These are phyloP conservation scores for Saitozyma podzolica DNA, from an alignment of 768 basidiomycete genomes.

Conservation along the genomic window DNA sequence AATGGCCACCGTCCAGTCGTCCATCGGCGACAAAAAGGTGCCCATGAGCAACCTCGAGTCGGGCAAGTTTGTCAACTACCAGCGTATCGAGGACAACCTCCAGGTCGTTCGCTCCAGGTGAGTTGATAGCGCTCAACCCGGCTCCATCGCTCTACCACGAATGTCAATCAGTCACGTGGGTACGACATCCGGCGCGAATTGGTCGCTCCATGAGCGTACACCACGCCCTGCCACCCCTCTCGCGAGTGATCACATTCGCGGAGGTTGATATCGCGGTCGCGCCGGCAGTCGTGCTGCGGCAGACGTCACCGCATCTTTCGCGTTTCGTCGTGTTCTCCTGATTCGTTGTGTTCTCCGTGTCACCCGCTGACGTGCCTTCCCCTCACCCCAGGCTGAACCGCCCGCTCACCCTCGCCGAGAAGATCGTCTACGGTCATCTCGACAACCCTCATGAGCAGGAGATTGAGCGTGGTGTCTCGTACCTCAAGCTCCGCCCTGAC, in stretches of 20 bases:
- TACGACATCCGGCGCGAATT: too few relatives aligned
- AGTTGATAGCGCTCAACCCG: slow-evolving; percentile 12
- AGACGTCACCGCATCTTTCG: too few relatives aligned
- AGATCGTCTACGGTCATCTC: slow-evolving; percentile 96
- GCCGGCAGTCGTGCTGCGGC: too few relatives aligned
- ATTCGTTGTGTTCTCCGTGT: too few relatives aligned
- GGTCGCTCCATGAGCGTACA: too few relatives aligned
- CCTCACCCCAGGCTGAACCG: slow-evolving; percentile 84
- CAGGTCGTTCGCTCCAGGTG: slow-evolving; percentile 80
- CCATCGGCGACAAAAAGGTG: slow-evolving; percentile 53
- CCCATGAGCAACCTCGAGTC: slow-evolving; percentile 54
- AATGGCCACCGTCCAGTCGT: slow-evolving; percentile 44
- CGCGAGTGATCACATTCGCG: too few relatives aligned
- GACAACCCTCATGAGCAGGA: slow-evolving; percentile 72
- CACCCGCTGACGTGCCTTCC: not conserved
- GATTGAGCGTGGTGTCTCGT: slow-evolving; percentile 82
- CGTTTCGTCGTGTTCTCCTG: too few relatives aligned
- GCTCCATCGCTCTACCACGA: too few relatives aligned
- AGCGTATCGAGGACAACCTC: slow-evolving; percentile 95
- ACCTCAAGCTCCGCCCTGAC: slow-evolving; percentile 96
- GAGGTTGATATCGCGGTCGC: too few relatives aligned
- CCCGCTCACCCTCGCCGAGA: slow-evolving; percentile 90
- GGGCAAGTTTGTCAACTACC: slow-evolving; percentile 56
- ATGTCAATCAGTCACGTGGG: too few relatives aligned
- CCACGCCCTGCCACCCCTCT: too few relatives aligned